Evolutionary conservation across 1,139 yeast genomes (phyloP), one percentile per base, ranked within the genome.

Genomic region (Taphrina communis): DNA sequence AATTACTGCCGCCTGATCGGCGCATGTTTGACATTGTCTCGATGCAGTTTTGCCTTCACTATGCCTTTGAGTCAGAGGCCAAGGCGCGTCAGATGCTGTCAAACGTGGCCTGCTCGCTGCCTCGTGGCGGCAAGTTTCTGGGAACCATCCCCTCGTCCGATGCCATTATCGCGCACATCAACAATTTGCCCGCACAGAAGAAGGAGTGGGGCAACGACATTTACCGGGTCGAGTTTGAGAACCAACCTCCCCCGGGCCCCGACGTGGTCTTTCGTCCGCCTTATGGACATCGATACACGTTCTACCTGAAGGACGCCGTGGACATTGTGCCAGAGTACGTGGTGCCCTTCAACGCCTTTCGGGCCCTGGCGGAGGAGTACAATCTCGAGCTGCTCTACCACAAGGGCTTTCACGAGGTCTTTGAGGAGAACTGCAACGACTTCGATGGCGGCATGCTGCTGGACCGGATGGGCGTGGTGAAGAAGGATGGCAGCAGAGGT

Each of bases 71-170:
- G 74, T 83, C 88, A 1, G 97, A 93, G 76, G 86, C 83, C 52
- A 89, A 90, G 72, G 94, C 92, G 0, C 83, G 91, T 71, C 85
- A 83, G 57, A 80, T 94, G 74, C 80, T 94, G 69, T 83, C 84
- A 50, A 95, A 94, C 75, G 89, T 95, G 2, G 83, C 96, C 1
- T 82, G 86, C 71, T 87, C 94, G 0, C 82, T 94, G 70, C 85
- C 85, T 73, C 81, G 87, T 0, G 98, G 97, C 1, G 98, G 99
- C 0, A 82, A 82, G 68, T 93, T 95, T 75, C 84, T 94, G 70
- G 99, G 98, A 0, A 95, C 99, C 0, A 90, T 93, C 56, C 99
- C 99, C 0, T 91, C 94, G 68, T 87, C 96, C 1, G 97, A 92
- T 76, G 89, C 88, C 73, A 89, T 93, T 65, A 83, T 85, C 70